These are phyloP conservation scores for Pleurotus tuoliensis DNA, from an alignment of 768 basidiomycete genomes.

Conservation along the genomic window DNA sequence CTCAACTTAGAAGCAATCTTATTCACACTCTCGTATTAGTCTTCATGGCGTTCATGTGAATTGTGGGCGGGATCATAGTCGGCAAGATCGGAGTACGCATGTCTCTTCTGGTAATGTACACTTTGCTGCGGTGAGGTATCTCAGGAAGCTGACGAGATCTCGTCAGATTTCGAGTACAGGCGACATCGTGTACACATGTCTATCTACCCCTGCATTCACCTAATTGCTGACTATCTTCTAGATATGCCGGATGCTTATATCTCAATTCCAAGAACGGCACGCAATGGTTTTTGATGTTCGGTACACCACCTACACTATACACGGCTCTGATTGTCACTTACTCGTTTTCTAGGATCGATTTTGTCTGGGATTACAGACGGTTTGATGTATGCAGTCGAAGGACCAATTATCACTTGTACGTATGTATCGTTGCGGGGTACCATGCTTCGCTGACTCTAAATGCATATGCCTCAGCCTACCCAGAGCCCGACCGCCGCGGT, in stretches of 20 bases:
- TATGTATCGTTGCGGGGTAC: no score
- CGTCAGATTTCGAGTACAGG: slow-evolving; percentile 25
- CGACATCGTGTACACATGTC: slow-evolving; percentile 22
- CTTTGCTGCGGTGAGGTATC: no score
- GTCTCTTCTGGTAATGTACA: slow-evolving; percentile 18
- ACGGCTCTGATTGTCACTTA: neutral
- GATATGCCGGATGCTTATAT: slow-evolving; percentile 29
- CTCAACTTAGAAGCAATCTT: neutral
- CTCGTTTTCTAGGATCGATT: slow-evolving; percentile 19
- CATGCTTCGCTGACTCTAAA: no score
- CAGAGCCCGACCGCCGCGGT: slow-evolving; percentile 27
- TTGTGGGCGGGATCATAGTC: slow-evolving; percentile 28
- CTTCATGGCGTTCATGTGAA: slow-evolving; percentile 27
- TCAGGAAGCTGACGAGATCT: no score
- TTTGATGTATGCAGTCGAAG: slow-evolving; percentile 28
- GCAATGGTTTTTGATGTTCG: slow-evolving; percentile 31
- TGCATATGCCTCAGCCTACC: slow-evolving; percentile 22
- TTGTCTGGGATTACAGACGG: slow-evolving; percentile 27
- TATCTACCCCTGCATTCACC: neutral
- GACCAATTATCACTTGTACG: slow-evolving; percentile 27
- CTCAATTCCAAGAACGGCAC: slow-evolving; percentile 30
- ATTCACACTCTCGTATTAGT: slow-evolving; percentile 10
- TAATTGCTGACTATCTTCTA: slow-evolving; percentile 6
- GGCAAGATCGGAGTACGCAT: slow-evolving; percentile 27
- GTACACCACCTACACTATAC: slow-evolving; percentile 2